Base-by-base conservation (phyloP, 805 yeast genomes). In the Teunomyces aglyptinius region DNA sequence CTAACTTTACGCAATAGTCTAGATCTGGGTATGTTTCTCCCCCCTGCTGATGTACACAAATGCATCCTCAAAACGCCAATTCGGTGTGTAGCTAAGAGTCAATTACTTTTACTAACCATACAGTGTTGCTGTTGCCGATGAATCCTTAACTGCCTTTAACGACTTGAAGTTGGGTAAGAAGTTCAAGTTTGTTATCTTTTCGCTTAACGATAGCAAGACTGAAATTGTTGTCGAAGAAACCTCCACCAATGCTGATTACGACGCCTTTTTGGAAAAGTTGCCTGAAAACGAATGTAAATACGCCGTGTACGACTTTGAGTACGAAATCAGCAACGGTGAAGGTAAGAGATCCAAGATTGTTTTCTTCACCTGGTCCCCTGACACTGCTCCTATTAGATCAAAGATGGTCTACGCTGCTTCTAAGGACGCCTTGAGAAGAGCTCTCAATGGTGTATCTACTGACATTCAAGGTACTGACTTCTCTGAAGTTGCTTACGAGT, bases 391-490 rank as follows among this genome's bases (percentile, higher is more conserved):
- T 52, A 84, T 94, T 63, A 86, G 95, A 78, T 70, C 90, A 60
- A 94, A 94, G 86, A 94, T 94, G 99, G 87, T 92, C 53, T 92
- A 91, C 77, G 98, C 99, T 41, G 83, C 97, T n/a, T 91, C 98
- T 50, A 90, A 90, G 75, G 98, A 91, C 62, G 96, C 97, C 42
- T 81, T 94, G 65, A 92, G 98, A 80, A 89, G 96, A 75, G 92
- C 99, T 47, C 79, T 94, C 65, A 92, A 88, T 69, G 99, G 99
- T 71, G 83, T 94, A 57, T 77, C 97, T 48, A 71, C 96, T 58
- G 99, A 94, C 65, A 79, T 94, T 64, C 99, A 94, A 78, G 99
- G 98, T 66, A 94, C 99, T 49, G 99, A 94, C 72, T 91, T 84
- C 74, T 85, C 95, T 52, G 99, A 94, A 80, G 97, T 94, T 57